Base-by-base conservation (phyloP, 495 filamentous ascomycete genomes). In the Glonium stellatum region DNA sequence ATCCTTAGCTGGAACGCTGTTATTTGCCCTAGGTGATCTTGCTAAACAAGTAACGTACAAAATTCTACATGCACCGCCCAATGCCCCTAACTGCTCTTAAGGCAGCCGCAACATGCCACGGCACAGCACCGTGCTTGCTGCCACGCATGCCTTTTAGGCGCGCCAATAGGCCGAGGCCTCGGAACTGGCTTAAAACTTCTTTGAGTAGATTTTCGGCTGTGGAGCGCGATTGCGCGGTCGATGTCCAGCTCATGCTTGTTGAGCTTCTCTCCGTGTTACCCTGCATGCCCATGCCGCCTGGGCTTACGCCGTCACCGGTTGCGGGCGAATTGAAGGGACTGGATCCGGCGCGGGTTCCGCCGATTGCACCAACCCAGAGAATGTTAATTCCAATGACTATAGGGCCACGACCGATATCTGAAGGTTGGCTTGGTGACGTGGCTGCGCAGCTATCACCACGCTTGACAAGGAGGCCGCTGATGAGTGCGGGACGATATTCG, bases 41-140 rank as follows among this genome's bases (percentile, higher is more conserved):
- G 2, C 27, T 23, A 27, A 36, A 62, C 1, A 37, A 36, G 5
- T 55, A 11, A 19, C 27, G n/a, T n/a, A 19, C 10, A 59, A 15
- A 59, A 13, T 18, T 1, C 23, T 23, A 59, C 34, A 62, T 48
- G 41, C 63, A 67, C 44, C 63, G 59, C 36, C 81, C 79, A 58
- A 88, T 66, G 37, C 73, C 83, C 64, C 79, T 75, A 5, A 79
- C 80, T 1, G 77, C 87, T 71, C 86, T 85, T 65, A 86, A 78
- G 34, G 85, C 90, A n/a, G 83, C 87, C 25, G 83, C 87, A 61
- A 97, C 78, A 79, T 97, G 91, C 87, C 88, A 92, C 22, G 92
- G 92, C 63, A 91, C 69, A 0, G 85, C 79, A 58, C 86, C 84
- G 23, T 70, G 73, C 49, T 83, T 83, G 19, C 77, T 76, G 49